Base-by-base conservation (phyloP, 352 stramenopile genomes). In the Phytophthora meadii region DNA sequence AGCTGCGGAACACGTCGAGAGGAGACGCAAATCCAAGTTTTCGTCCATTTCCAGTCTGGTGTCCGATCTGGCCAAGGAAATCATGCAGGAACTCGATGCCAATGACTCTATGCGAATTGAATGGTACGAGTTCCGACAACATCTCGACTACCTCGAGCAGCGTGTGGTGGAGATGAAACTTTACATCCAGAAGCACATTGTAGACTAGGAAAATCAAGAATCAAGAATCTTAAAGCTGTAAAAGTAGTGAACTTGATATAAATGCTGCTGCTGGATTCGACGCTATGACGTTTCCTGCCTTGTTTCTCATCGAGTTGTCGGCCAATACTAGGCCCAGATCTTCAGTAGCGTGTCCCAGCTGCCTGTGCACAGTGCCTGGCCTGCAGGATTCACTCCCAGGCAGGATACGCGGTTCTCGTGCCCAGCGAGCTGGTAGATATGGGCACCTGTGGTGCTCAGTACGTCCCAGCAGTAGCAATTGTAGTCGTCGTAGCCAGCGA, bases 281-380 rank as follows among this genome's bases (percentile, higher is more conserved):
- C 15, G 15, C 10, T 27, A 48, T 24, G 51, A 63, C 30, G 40
- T 19, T 19, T 63, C 45, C 36, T 57, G 47, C 50, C 15, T 46
- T 42, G 37, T 15, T 17, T 50, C 10, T 19, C 25, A 36, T 58
- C 44, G 30, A 58, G n/a, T 54, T 34, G 32, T 48, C 22, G 39
- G 8, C 14, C 10, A 47, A 32, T n/a, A 40, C 56, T 90, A 98
- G 14, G 94, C 92, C 93, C 94, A 99, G 63, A 99, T 89, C 87
- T 99, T 99, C 62, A 99, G 88, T 65, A 98, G 81, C 53, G 95
- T 98, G 81, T 99, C 98, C 98, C 98, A 99, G 50, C 93, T 99
- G 59, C 98, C 97, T 63, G 98, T 99, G 81, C 96, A 99, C 4
- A 99, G 83, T 51, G 95, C 97, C 67, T 99, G 90, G 19, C 97